These are phyloP conservation scores for Apiospora kogelbergensis DNA, from an alignment of 2,329 filamentous ascomycete species.

Conservation along the genomic window DNA sequence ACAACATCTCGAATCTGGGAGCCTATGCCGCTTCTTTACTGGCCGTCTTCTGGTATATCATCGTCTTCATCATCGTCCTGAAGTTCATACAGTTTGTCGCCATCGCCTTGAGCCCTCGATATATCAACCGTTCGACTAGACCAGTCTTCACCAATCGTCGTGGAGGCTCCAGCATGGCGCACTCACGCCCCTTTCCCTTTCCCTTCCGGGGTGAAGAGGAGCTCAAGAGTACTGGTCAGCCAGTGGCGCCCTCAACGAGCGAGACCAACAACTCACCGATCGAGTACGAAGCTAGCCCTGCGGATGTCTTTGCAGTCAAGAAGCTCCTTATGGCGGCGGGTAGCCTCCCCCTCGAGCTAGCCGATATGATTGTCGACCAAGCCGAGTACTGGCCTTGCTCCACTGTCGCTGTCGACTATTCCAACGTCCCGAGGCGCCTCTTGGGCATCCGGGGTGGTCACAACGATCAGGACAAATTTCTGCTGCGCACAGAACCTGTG, in stretches of 20 bases:
- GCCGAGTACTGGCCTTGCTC: conserved; percentile 65
- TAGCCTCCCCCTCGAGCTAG: conserved; percentile 52
- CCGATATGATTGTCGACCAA: conserved; percentile 56
- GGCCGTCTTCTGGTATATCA: neutral
- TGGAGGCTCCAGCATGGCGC: conserved; percentile 19
- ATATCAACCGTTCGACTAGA: neutral
- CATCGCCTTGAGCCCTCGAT: neutral
- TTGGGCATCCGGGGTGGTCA: conserved; percentile 20
- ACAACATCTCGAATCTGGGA: neutral
- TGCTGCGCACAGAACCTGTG: conserved; percentile 43
- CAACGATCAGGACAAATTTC: conserved; percentile 35
- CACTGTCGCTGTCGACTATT: conserved; percentile 32
- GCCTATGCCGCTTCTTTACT: neutral
- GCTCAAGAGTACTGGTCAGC: neutral
- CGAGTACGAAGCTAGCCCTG: conserved; percentile 21
- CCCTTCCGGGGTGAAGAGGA: neutral
- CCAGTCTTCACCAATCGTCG: conserved; percentile 23
- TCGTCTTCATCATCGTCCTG: neutral
- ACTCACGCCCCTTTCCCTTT: conserved; percentile 8
- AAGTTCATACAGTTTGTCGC: neutral
- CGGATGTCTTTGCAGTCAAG: conserved; percentile 51
- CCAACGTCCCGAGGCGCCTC: conserved; percentile 9
- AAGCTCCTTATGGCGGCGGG: conserved; percentile 44
- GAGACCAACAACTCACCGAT: neutral
- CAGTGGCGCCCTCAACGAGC: neutral